Percentiles rank a stretch among this genome's conserved stretches.
phyloP scores from a whole-genome alignment of 202 grass and related monocot species.

The Saccharum hybrid region DNA sequence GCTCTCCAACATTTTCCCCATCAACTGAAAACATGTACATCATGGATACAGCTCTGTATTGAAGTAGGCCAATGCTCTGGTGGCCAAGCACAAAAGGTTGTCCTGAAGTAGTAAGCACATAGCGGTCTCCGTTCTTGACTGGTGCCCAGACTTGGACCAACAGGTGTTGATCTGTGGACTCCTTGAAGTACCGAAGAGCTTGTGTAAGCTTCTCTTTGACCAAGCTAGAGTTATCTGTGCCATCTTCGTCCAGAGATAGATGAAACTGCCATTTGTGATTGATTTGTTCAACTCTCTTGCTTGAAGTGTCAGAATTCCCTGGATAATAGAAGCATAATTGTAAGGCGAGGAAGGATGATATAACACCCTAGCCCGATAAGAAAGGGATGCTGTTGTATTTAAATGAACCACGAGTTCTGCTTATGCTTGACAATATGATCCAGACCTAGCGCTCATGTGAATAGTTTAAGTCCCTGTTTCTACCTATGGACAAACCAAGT shows the following conservation, averaged over 20 bases:
- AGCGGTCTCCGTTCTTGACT: constrained; percentile 72
- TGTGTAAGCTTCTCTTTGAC: constrained; percentile 87
- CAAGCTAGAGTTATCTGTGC: constrained; percentile 53
- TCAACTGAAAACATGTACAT: constrained; percentile 88
- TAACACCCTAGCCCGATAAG: not conserved
- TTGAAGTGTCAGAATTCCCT: constrained; percentile 58
- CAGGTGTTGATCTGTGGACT: constrained; percentile 84
- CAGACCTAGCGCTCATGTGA: not conserved
- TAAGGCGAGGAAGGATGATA: constrained; percentile 25
- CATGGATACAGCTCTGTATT: constrained; percentile 86
- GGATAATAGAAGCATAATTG: constrained; percentile 24
- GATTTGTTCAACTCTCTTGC: constrained; percentile 53
- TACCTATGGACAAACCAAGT: not conserved
- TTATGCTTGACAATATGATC: constrained; percentile 16
- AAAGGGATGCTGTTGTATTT: not conserved
- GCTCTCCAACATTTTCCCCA: constrained; percentile 60
- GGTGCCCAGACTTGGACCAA: constrained; percentile 96
- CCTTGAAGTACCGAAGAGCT: constrained; percentile 89
- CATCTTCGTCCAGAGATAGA: constrained; percentile 51
- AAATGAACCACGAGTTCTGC: not conserved
- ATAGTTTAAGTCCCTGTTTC: constrained; percentile 34
- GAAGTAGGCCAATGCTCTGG: constrained; percentile 68
- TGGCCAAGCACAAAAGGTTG: constrained; percentile 91
- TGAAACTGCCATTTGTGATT: constrained; percentile 55
- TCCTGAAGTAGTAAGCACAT: constrained; percentile 86